Evolutionary conservation across 2,329 filamentous ascomycete species (phyloP).

Genomic region (Apiospora saccharicola): DNA sequence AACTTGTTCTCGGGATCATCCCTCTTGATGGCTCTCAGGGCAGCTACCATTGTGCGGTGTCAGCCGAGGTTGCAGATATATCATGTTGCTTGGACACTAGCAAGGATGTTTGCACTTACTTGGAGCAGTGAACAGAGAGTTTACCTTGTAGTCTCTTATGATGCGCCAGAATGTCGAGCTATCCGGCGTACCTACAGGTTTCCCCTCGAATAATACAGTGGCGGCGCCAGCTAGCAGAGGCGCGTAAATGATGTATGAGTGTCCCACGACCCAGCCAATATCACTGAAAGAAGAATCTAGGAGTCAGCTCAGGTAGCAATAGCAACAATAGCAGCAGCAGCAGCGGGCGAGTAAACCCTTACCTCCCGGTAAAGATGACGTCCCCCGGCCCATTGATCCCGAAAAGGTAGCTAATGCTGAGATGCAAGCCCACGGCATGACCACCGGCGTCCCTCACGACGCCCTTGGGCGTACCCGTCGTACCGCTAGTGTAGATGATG

Average conservation of each 20-base stretch:
- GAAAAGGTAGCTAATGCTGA: constrained; percentile 85
- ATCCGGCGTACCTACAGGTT: constrained; percentile 50
- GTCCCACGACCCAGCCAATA: constrained; percentile 91
- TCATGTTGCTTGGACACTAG: background rate
- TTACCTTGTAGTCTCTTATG: constrained; percentile 84
- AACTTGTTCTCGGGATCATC: constrained; percentile 80
- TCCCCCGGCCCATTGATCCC: constrained; percentile 84
- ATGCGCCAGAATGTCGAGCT: constrained; percentile 90
- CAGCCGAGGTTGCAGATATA: background rate
- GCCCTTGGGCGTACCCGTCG: constrained; percentile 29
- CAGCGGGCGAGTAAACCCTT: constrained; percentile 50
- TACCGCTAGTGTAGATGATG: constrained; percentile 30
- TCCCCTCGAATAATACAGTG: constrained; percentile 86
- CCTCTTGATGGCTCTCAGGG: constrained; percentile 84
- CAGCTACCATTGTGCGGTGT: constrained; percentile 49
- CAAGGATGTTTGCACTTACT: constrained; percentile 52
- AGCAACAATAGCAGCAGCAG: no score
- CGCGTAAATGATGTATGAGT: constrained; percentile 88
- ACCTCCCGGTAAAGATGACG: constrained; percentile 56
- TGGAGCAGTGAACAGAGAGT: constrained; percentile 84
- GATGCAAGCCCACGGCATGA: constrained; percentile 83
- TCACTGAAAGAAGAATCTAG: constrained; percentile 52
- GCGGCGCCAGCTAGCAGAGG: constrained; percentile 86
- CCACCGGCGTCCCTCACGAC: constrained; percentile 76
- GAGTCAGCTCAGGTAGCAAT: background rate